phyloP scores from a whole-genome alignment of 169 alveolate species.

The Neospora caninum region DNA sequence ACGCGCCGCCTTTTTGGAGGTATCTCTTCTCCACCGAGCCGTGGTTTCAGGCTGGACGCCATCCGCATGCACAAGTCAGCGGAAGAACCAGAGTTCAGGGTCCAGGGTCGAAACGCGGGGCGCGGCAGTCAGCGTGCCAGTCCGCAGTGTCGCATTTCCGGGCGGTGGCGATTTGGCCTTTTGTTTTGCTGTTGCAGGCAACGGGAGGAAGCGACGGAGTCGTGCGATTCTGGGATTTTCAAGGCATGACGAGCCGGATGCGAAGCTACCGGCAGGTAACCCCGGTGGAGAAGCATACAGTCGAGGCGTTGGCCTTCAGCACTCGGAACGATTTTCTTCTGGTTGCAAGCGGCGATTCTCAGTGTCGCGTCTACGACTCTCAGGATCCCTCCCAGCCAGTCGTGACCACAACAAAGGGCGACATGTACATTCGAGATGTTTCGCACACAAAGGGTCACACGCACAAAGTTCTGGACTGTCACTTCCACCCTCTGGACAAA shows the following conservation, averaged over 20 bases:
- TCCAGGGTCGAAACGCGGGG: too few species aligned
- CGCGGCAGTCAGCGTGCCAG: too few species aligned
- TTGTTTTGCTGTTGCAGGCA: not conserved
- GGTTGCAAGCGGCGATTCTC: conserved; percentile 42
- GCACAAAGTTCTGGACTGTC: conserved; percentile 54
- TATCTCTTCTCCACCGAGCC: too few species aligned
- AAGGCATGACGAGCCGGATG: not conserved
- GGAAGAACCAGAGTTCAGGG: too few species aligned
- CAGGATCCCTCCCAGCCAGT: conserved; percentile 25
- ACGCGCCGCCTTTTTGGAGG: too few species aligned
- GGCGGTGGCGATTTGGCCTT: not conserved
- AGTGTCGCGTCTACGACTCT: conserved; percentile 6
- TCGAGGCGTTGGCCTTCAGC: conserved; percentile 18
- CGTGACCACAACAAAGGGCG: conserved; percentile 59
- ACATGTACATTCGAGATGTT: conserved; percentile 64
- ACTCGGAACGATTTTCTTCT: not conserved
- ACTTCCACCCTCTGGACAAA: conserved; percentile 45
- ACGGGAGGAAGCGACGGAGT: conserved; percentile 49
- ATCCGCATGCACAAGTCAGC: too few species aligned
- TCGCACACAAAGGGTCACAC: conserved; percentile 71
- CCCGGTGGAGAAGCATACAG: not conserved
- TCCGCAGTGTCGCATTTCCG: too few species aligned
- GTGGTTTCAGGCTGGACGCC: too few species aligned
- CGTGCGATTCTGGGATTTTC: conserved; percentile 44
- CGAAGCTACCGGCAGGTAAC: not conserved